phyloP scores from a whole-genome alignment of 495 filamentous ascomycete species.

The Parathielavia hyrcaniae region DNA sequence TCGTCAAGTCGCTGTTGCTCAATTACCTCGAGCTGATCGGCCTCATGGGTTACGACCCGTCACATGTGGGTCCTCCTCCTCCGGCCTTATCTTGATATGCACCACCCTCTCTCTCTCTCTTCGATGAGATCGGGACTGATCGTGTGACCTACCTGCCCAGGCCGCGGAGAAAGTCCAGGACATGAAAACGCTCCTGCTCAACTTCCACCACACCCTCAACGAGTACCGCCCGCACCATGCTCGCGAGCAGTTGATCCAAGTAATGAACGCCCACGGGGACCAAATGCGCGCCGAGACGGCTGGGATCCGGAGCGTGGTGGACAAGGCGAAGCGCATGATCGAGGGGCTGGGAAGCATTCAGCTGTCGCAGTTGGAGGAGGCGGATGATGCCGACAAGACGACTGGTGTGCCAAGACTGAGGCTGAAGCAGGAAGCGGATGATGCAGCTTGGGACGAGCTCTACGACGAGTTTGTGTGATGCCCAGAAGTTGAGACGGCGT shows the following conservation, averaged over 20 bases:
- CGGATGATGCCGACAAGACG: not conserved
- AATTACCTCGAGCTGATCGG: constrained; percentile 79
- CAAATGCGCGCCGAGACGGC: constrained; percentile 69
- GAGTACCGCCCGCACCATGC: constrained; percentile 95
- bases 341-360: constrained; percentile 53
- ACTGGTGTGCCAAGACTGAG: not conserved
- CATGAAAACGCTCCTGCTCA: constrained; percentile 72
- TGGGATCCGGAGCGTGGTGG: constrained; percentile 63
- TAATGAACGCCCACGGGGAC: constrained; percentile 87
- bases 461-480: no score
- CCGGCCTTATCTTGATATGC: constrained; percentile 14
- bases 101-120: no score
- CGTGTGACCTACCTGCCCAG: constrained; percentile 19
- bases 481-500: not conserved
- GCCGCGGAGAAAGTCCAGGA: constrained; percentile 62
- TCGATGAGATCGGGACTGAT: not conserved
- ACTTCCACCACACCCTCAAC: constrained; percentile 86
- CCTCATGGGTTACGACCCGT: constrained; percentile 57
- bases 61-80: constrained; percentile 37
- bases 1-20: constrained; percentile 74
- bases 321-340: constrained; percentile 63
- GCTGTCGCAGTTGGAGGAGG: constrained; percentile 22
- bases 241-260: constrained; percentile 75
- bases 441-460: constrained; percentile 10
- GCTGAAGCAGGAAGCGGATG: constrained; percentile 4